Evolutionary conservation across 768 basidiomycete species (phyloP).

Genomic region (Leucocoprinus leucothites): DNA sequence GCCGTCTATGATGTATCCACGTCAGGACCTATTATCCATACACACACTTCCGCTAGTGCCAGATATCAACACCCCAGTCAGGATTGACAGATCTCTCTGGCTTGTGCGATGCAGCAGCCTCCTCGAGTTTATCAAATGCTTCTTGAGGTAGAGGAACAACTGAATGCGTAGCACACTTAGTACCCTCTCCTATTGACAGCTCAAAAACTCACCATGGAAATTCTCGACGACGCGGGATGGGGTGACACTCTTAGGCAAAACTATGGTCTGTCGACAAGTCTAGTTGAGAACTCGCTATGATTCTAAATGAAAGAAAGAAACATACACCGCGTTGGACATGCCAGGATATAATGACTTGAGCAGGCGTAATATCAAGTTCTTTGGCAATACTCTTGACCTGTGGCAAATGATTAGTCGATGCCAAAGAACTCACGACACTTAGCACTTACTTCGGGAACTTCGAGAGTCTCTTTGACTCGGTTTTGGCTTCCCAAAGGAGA

Average conservation of each 20-base stretch:
- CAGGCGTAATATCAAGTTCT: conserved; percentile 67
- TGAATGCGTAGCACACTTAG: not conserved
- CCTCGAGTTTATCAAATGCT: conserved; percentile 44
- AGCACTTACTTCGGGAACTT: conserved; percentile 57
- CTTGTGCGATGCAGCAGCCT: conserved; percentile 49
- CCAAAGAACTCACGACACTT: no score
- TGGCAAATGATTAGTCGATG: not conserved
- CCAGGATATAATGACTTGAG: conserved; percentile 75
- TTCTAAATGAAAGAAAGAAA: conserved; percentile 6
- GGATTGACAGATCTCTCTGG: conserved; percentile 59
- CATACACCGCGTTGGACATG: conserved; percentile 71
- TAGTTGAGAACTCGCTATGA: no score
- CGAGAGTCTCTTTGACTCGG: conserved; percentile 54
- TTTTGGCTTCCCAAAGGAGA: conserved; percentile 68
- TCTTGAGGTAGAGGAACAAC: conserved; percentile 30
- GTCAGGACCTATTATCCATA: no score
- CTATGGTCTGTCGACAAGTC: conserved; percentile 50
- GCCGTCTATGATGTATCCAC: no score
- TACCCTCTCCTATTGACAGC: not conserved
- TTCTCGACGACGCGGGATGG: conserved; percentile 69
- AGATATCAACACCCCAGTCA: conserved; percentile 70
- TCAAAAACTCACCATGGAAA: conserved; percentile 44
- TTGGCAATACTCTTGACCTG: conserved; percentile 56
- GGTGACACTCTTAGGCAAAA: conserved; percentile 77
- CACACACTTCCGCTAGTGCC: no score